Evolutionary conservation across 805 yeast species (phyloP).

Genomic region (Ogataea nakhonphanomensis): DNA sequence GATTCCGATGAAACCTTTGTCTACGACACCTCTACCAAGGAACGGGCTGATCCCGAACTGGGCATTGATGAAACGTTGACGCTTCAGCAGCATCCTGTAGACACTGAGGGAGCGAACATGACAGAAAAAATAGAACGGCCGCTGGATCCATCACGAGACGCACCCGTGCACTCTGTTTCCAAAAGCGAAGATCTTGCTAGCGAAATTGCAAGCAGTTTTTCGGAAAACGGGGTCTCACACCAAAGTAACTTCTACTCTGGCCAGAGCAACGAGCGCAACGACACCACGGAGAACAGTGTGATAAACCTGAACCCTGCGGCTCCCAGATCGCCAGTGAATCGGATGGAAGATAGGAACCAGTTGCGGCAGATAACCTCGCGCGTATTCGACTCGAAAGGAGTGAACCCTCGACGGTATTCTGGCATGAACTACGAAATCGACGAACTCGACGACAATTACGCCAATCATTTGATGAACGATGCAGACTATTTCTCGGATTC

Average conservation of each 20-base stretch:
- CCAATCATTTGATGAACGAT: conserved; percentile 13
- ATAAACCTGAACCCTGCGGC: background rate
- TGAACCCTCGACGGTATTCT: conserved; percentile 69
- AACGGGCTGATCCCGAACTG: conserved; percentile 27
- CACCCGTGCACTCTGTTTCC: background rate
- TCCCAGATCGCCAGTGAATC: conserved; percentile 4
- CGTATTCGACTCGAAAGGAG: conserved; percentile 68
- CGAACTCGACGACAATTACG: conserved; percentile 40
- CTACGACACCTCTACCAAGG: conserved; percentile 55
- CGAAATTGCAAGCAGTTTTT: conserved; percentile 19
- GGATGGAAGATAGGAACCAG: conserved; percentile 20
- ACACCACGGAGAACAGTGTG: background rate
- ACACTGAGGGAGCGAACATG: background rate
- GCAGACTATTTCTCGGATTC: conserved; percentile 27
- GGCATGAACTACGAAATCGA: conserved; percentile 50
- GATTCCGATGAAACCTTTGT: conserved; percentile 96
- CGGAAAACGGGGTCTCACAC: conserved; percentile 19
- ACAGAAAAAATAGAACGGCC: background rate
- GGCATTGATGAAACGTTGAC: conserved; percentile 10
- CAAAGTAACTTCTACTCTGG: conserved; percentile 15
- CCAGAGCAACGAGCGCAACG: conserved; percentile 10
- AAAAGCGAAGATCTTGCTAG: conserved; percentile 16
- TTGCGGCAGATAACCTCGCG: conserved; percentile 61
- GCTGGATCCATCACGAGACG: background rate
- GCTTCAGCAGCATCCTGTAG: conserved; percentile 6